These are phyloP conservation scores for Hymenoscyphus albidus DNA, from an alignment of 2,329 filamentous ascomycete genomes.

Conservation along the genomic window DNA sequence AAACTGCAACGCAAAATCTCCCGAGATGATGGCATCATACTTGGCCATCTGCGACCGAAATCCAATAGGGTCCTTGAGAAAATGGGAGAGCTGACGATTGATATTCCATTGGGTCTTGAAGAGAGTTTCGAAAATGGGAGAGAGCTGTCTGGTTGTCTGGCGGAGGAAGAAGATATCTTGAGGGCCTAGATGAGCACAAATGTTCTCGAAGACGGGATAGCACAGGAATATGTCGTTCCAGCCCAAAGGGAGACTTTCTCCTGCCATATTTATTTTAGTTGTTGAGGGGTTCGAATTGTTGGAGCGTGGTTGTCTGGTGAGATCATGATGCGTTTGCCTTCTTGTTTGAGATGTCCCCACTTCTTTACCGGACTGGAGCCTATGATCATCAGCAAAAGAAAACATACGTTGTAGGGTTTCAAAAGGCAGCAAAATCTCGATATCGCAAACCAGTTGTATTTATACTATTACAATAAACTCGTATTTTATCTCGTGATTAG, in stretches of 20 bases:
- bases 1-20: constrained; percentile 16
- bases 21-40: constrained; percentile 10
- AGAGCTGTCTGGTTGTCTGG: background rate
- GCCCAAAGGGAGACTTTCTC: background rate
- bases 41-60: constrained; percentile 7
- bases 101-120: constrained; percentile 7
- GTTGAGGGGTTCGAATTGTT: background rate
- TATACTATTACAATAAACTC: no score
- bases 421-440: background rate
- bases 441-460: no score
- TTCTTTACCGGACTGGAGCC: background rate
- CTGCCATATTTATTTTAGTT: background rate
- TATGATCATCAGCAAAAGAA: background rate
- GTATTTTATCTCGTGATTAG: no score
- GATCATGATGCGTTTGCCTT: background rate
- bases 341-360: no score
- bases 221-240: constrained; percentile 2
- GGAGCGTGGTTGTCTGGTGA: background rate
- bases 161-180: background rate
- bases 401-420: background rate
- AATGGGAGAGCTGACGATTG: background rate
- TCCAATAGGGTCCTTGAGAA: constrained; percentile 3
- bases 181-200: constrained; percentile 1
- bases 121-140: background rate
- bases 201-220: constrained; percentile 1